A percentile compares a stretch with the other conserved stretches of the same genome.
These are phyloP conservation scores for Gonapodya sp. DNA, from an alignment of 192 early-diverging fungal species.

Conservation along the genomic window DNA sequence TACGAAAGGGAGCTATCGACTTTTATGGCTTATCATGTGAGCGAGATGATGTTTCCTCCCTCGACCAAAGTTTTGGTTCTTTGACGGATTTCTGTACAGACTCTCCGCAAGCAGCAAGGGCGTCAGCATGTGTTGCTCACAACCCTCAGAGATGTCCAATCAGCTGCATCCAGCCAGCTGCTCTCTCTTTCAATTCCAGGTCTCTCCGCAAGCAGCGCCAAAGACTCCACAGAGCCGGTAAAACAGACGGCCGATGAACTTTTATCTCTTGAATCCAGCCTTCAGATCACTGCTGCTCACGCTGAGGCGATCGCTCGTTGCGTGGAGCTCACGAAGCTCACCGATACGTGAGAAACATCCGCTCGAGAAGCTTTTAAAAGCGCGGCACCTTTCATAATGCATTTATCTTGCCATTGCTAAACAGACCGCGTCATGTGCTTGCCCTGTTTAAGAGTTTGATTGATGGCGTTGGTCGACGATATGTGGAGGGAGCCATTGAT, in stretches of 20 bases:
- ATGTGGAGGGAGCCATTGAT: conserved; percentile 75
- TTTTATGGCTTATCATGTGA: background rate
- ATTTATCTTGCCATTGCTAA: background rate
- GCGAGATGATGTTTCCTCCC: background rate
- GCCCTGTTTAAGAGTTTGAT: conserved; percentile 65
- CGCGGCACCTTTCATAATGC: conserved; percentile 9
- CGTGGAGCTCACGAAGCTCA: conserved; percentile 58
- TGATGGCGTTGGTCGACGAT: conserved; percentile 69
- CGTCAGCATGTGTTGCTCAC: background rate
- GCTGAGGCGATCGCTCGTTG: conserved; percentile 69
- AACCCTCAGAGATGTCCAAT: background rate
- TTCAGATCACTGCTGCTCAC: conserved; percentile 59
- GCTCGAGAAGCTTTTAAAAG: too few species aligned
- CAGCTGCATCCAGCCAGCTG: background rate
- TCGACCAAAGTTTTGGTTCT: background rate
- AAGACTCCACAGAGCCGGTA: background rate
- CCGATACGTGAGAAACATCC: conserved; percentile 49
- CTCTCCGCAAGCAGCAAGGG: background rate
- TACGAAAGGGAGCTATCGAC: conserved; percentile 27
- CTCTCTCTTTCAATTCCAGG: background rate
- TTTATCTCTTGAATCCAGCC: conserved; percentile 30
- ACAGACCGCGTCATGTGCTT: conserved; percentile 52
- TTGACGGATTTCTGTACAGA: too few species aligned
- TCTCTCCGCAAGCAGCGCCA: background rate
- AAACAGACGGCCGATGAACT: background rate